Evolutionary conservation across 2,329 filamentous ascomycete genomes (phyloP).

Genomic region (Epichloe festucae): DNA sequence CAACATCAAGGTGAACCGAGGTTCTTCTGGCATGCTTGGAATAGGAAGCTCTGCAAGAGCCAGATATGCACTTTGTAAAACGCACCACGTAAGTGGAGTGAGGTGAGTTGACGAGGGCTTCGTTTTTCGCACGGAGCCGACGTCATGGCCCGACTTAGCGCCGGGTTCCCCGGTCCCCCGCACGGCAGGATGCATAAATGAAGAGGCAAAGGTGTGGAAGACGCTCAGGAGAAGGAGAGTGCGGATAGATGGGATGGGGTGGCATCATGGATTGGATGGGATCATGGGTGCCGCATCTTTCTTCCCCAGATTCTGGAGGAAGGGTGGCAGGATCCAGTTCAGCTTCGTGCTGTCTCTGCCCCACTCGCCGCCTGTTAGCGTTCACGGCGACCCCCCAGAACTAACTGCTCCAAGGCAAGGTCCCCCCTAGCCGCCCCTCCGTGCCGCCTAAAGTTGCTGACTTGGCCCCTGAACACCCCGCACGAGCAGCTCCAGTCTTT

Average conservation of each 20-base stretch:
- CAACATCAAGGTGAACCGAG: no score
- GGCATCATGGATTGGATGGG: background rate
- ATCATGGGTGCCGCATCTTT: background rate
- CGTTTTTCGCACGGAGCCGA: conserved; percentile 3
- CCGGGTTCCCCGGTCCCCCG: background rate
- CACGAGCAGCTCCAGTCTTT: no score
- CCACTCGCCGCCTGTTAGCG: no score
- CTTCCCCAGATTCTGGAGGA: background rate
- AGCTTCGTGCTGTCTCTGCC: no score
- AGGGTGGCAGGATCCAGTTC: background rate
- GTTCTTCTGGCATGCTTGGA: no score
- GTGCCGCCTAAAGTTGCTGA: no score
- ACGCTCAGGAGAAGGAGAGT: background rate
- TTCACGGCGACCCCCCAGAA: no score
- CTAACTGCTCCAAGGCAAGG: no score
- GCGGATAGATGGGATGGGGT: background rate
- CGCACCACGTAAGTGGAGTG: background rate
- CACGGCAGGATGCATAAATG: background rate
- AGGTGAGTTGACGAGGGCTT: background rate
- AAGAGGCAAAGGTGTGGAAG: background rate
- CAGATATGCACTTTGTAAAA: no score
- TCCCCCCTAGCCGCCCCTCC: no score
- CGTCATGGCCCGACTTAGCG: background rate
- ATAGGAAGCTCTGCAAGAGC: no score
- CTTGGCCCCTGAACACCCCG: no score